phyloP scores from a whole-genome alignment of 1,284 basidiomycete genomes.

The Cystobasidiaceae sp. region DNA sequence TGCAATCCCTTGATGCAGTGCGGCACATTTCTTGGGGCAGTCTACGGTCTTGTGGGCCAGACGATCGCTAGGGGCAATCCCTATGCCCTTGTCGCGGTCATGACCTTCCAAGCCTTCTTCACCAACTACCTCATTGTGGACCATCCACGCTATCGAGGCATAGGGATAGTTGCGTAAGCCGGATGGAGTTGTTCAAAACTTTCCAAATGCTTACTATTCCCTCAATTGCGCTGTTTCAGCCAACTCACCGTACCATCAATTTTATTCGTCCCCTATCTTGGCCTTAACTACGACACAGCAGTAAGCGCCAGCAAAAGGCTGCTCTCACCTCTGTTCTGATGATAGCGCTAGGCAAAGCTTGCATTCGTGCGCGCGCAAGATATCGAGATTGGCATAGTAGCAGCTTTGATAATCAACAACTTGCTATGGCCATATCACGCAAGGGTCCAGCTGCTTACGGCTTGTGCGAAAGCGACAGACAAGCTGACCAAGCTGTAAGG shows the following conservation, averaged over 20 bases:
- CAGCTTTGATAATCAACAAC: slow-evolving; percentile 14
- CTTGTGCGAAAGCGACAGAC: slow-evolving; percentile 22
- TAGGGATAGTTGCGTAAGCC: slow-evolving; percentile 15
- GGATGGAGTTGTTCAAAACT: too few relatives aligned
- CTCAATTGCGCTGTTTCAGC: not conserved
- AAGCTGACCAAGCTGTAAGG: slow-evolving; percentile 15
- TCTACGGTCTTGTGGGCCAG: slow-evolving; percentile 11
- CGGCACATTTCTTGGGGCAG: slow-evolving; percentile 16
- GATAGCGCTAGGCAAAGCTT: slow-evolving; percentile 4
- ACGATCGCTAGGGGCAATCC: slow-evolving; percentile 9
- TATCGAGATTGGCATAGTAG: slow-evolving; percentile 23
- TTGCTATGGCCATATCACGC: slow-evolving; percentile 29
- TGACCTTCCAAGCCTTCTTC: slow-evolving; percentile 13
- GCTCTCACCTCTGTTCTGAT: too few relatives aligned
- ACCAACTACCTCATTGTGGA: slow-evolving; percentile 19
- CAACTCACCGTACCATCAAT: slow-evolving; percentile 25
- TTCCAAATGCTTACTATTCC: not conserved
- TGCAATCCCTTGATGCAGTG: not conserved
- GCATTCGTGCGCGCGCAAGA: slow-evolving; percentile 24
- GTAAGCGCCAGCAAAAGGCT: too few relatives aligned
- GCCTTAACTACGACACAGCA: slow-evolving; percentile 4
- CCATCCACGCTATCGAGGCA: not conserved
- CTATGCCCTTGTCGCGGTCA: slow-evolving; percentile 20
- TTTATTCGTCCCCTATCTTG: slow-evolving; percentile 20
- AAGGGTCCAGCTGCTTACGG: slow-evolving; percentile 9